Conservation (phyloP, 441 rosid species). For the Metrosideros polymorpha region DNA sequence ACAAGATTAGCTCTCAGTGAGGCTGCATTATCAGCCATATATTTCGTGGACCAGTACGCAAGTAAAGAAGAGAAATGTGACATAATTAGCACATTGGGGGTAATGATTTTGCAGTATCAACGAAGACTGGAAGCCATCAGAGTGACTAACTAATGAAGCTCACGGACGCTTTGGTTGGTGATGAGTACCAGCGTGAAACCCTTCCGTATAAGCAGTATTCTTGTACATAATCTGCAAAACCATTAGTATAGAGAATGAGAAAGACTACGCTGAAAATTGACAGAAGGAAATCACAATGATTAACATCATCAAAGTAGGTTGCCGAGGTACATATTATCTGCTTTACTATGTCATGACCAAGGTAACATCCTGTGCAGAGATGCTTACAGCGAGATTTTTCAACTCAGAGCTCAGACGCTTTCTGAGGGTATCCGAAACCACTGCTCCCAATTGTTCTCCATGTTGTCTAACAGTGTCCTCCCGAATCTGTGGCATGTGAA, state of each 20-base stretch:
- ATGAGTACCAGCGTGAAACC: slow-evolving; percentile 27
- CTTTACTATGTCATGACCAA: too few species aligned
- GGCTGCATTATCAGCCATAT: not conserved
- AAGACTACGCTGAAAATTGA: not conserved
- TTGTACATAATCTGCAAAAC: slow-evolving; percentile 60
- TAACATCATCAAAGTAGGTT: not conserved
- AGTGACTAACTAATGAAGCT: not conserved
- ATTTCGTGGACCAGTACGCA: not conserved
- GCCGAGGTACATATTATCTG: not conserved
- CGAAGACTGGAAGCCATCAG: not conserved
- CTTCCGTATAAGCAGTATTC: slow-evolving; percentile 57
- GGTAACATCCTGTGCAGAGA: not conserved
- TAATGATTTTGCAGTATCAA: not conserved
- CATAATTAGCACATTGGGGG: not conserved
- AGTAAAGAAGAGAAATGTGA: not conserved
- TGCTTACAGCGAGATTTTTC: slow-evolving; percentile 52
- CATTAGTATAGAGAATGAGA: not conserved
- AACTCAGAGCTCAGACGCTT: slow-evolving; percentile 54
- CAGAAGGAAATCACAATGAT: not conserved
- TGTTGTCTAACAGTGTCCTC: slow-evolving; percentile 30
- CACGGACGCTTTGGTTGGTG: slow-evolving; percentile 21
- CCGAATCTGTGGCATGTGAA: slow-evolving; percentile 27
- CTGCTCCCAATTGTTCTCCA: slow-evolving; percentile 36
- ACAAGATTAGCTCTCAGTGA: not conserved
- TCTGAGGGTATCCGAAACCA: slow-evolving; percentile 31